phyloP scores from a whole-genome alignment of 108 stramenopile species.

The Discostella stelligeroides region DNA sequence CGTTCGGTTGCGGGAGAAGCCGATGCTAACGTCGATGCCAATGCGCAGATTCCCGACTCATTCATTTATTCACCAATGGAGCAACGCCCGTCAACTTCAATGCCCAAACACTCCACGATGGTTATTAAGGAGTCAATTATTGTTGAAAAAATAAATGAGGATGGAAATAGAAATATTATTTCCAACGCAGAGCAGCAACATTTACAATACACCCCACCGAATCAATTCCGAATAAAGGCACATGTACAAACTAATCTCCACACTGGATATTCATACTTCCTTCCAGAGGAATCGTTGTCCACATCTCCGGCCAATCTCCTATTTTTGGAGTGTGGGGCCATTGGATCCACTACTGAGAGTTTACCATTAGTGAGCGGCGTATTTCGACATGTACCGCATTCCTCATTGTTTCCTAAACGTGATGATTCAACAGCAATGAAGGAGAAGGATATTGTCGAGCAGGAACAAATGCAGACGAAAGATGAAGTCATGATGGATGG shows the following conservation, averaged over 20 bases:
- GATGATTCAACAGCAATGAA: background rate
- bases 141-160: background rate
- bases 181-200: slow-evolving; percentile 8
- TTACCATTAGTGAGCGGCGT: slow-evolving; percentile 32
- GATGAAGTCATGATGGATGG: slow-evolving; percentile 5
- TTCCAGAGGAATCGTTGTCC: slow-evolving; percentile 8
- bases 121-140: background rate
- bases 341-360: slow-evolving; percentile 33
- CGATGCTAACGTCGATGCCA: background rate
- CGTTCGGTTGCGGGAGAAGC: background rate
- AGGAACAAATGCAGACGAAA: background rate
- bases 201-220: slow-evolving; percentile 30
- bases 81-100: background rate
- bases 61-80: background rate
- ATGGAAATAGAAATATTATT: background rate
- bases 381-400: slow-evolving; percentile 33
- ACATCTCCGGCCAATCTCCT: slow-evolving; percentile 32
- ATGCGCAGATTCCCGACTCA: background rate
- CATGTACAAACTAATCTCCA: slow-evolving; percentile 47
- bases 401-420: background rate
- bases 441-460: background rate
- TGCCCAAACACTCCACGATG: background rate
- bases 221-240: slow-evolving; percentile 37
- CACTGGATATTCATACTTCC: slow-evolving; percentile 41
- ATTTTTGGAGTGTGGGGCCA: slow-evolving; percentile 50